Evolutionary conservation across 768 basidiomycete genomes (phyloP).

Genomic region (Boletellus emodensis): DNA sequence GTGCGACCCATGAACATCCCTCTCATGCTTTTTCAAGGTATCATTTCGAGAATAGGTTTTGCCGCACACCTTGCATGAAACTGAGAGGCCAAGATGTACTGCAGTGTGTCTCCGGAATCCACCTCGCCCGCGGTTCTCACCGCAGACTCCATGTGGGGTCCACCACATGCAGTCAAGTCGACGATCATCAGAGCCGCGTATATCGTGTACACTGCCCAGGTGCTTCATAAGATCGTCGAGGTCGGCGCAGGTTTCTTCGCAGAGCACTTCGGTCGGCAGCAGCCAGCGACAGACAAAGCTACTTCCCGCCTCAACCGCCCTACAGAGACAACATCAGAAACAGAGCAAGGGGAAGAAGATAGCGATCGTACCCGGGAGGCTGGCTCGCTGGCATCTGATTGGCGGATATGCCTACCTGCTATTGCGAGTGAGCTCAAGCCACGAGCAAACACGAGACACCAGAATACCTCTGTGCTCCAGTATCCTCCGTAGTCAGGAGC

Average conservation of each 20-base stretch:
- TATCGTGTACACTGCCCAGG: background rate
- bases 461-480: background rate
- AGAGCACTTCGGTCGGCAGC: background rate
- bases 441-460: background rate
- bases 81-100: background rate
- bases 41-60: slow-evolving; percentile 6
- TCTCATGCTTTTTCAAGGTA: background rate
- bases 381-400: background rate
- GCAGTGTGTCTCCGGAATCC: slow-evolving; percentile 5
- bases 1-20: background rate
- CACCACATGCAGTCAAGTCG: slow-evolving; percentile 1
- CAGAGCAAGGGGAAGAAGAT: background rate
- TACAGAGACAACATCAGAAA: background rate
- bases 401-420: background rate
- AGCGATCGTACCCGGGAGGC: background rate
- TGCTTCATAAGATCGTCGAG: slow-evolving; percentile 9
- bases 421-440: background rate
- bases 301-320: background rate
- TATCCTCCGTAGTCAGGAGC: background rate
- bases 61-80: background rate
- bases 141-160: background rate
- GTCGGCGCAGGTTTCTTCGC: background rate
- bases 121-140: background rate
- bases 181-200: background rate
- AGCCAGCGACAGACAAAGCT: background rate